These are phyloP conservation scores for Cyberlindnera suaveolens DNA, from an alignment of 805 yeast species.

Conservation along the genomic window DNA sequence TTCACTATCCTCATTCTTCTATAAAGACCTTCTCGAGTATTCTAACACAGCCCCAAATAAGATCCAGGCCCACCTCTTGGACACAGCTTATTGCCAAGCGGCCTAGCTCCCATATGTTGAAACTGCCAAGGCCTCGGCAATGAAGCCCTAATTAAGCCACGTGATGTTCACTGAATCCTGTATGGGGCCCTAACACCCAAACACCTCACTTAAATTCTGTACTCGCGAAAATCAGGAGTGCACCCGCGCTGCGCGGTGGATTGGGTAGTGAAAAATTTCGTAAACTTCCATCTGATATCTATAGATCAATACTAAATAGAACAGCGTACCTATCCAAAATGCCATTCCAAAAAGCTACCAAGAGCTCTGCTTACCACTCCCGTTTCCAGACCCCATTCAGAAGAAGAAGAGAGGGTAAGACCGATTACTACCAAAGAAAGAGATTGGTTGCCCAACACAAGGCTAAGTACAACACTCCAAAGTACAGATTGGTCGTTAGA, in stretches of 20 bases:
- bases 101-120: too few species aligned
- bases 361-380: constrained; percentile 94
- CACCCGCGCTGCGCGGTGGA: neutral
- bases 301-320: neutral
- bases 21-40: too few species aligned
- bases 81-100: too few species aligned
- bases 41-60: too few species aligned
- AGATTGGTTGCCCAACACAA: constrained; percentile 99
- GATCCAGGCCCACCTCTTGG: too few species aligned
- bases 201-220: too few species aligned
- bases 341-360: constrained; percentile 68
- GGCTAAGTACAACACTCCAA: constrained; percentile 99
- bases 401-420: constrained; percentile 99
- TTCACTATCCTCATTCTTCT: too few species aligned
- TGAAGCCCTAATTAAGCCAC: too few species aligned
- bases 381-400: constrained; percentile 99
- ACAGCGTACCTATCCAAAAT: constrained; percentile 36
- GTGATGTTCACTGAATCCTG: too few species aligned
- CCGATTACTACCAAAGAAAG: constrained; percentile 99
- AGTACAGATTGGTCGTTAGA: constrained; percentile 99
- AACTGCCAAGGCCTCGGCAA: too few species aligned
- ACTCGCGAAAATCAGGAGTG: neutral
- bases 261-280: constrained; percentile 6
- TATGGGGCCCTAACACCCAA: too few species aligned
- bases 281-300: neutral